phyloP scores from a whole-genome alignment of 2,329 filamentous ascomycete genomes.

The Xylaria sp. region DNA sequence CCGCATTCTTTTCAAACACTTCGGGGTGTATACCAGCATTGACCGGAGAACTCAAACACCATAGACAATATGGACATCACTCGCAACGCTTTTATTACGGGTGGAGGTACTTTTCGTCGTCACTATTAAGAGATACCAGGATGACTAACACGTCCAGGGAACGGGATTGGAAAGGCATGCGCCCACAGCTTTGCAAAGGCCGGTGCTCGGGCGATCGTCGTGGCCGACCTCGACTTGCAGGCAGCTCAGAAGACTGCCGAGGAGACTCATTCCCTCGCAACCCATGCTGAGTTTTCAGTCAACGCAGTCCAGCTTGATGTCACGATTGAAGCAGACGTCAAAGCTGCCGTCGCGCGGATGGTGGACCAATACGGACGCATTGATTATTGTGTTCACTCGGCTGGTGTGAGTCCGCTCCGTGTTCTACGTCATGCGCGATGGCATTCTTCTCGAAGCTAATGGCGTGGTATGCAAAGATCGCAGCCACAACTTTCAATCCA shows the following conservation, averaged over 20 bases:
- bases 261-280: background rate
- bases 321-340: background rate
- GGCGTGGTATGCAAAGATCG: background rate
- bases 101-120: background rate
- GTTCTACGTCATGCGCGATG: background rate
- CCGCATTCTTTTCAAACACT: background rate
- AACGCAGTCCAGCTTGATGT: background rate
- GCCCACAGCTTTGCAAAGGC: background rate
- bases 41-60: background rate
- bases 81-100: background rate
- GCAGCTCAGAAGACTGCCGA: background rate
- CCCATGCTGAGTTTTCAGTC: background rate
- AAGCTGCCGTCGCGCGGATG: background rate
- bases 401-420: background rate
- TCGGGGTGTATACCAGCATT: background rate
- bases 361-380: background rate
- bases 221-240: background rate
- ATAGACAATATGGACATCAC: background rate
- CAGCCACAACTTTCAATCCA: background rate
- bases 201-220: background rate
- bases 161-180: background rate
- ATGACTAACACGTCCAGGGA: background rate
- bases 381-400: constrained; percentile 2
- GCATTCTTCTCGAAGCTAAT: background rate
- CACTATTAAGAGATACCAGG: background rate